Evolutionary conservation across 2,329 filamentous ascomycete species (phyloP), one percentile per base, ranked within the genome.

Genomic region (Talaromyces piceae): DNA sequence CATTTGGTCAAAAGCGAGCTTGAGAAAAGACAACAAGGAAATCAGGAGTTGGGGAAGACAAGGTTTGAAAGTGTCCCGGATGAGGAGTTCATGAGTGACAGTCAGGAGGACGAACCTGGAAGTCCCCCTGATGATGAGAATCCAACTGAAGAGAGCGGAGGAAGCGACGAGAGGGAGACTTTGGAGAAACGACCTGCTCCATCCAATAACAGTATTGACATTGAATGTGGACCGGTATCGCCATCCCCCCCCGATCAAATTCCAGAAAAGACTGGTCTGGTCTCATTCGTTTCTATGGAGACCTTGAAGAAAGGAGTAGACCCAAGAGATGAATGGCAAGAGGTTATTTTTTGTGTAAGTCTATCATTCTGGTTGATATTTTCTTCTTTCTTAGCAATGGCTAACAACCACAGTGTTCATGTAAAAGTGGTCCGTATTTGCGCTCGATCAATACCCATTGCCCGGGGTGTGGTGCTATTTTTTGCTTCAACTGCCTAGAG

Each of bases 1-100:
- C 59, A 63, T 54, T 41, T 54, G 23, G 60, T 55, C 6, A 62
- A 64, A 47, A 51, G 53, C 11, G 43, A 51, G 22, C 50, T 54
- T 11, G 45, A 54, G n/a, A 51, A 54, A 11, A 7, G 49, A 54
- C 22, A 28, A 50, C 20, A 52, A 47, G 23, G 47, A 39, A 23
- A 5, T 8, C 27, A 45, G 26, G 43, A 43, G n/a, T 13, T 12
- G 26, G 28, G 8, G 25, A 22, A 49, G 37, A 47, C 31, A 12
- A 31, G 44, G 47, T 23, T 33, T 11, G 18, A 16, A 8, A 20
- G 23, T 18, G n/a, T n/a, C n/a, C 41, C 13, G 5, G n/a, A 39
- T 27, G 23, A n/a, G 3, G 41, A 52, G 9, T 9, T 27, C n/a
- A 37, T 27, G 6, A 8, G 9, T 8, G 47, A 52, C 45, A 47